Base-by-base conservation (phyloP, 129 eudicot species). In the Tagetes patula region DNA sequence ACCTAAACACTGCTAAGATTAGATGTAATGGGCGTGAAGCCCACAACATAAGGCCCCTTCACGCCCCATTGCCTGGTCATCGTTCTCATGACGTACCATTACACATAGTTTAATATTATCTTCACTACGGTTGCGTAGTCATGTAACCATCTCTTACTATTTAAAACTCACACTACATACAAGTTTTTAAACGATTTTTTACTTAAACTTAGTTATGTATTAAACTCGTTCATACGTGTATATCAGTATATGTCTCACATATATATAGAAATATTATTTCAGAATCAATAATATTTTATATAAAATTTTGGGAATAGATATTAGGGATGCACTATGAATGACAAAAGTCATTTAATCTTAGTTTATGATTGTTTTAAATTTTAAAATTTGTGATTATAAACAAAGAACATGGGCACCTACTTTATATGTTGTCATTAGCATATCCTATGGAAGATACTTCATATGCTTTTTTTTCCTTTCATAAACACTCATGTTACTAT, bases 361-460 rank as follows among this genome's bases (percentile, higher is more conserved):
- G 30, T 66, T 69, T 33, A 34, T 70, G 14, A 20, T 27, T 50
- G 7, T 64, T 50, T 38, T 4, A 11, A 5, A 6, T 48, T 12
- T 47, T 47, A 20, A 39, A 74, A 8, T 8, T 20, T 36, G 9
- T 37, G 40, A 75, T 11, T 37, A 52, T 56, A 67, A 54, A 56
- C 77, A 71, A 43, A 31, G 68, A 78, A 78, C 74, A 79, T 79
- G 78, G 67, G 53, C 73, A 54, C 78, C 78, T 49, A 52, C 62
- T 71, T 72, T 72, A 71, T 65, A 72, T 78, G 78, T 71, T 71
- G 77, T 64, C 68, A 71, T 54, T 8, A 65, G 82, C 78, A 78
- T 78, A 78, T 78, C 62, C 82, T 54, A 65, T 50, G 82, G 82
- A 78, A 78, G 82, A 78, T 78, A 70, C 82, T 65, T 42, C 42